Evolutionary conservation across 345 rosid genomes (phyloP).

Genomic region (Aethionema arabicum): DNA sequence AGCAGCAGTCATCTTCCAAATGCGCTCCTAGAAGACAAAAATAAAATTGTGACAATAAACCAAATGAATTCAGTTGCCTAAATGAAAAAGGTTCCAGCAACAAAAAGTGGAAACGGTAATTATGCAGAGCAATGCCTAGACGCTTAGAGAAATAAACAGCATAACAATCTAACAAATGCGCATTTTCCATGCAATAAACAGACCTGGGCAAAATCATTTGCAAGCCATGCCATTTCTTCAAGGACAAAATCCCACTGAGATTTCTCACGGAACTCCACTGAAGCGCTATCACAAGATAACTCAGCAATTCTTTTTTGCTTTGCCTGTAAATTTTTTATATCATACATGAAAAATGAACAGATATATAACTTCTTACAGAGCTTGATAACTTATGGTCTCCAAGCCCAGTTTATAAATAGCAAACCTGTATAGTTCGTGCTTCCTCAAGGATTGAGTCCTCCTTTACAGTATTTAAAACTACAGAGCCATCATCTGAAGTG

Average conservation of each 20-base stretch:
- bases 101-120: constrained; percentile 18
- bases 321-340: constrained; percentile 54
- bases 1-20: constrained; percentile 98
- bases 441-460: constrained; percentile 90
- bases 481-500: constrained; percentile 42
- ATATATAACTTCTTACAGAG: constrained; percentile 28
- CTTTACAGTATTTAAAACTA: constrained; percentile 53
- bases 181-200: constrained; percentile 28
- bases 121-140: constrained; percentile 6
- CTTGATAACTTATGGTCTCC: constrained; percentile 20
- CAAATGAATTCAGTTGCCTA: constrained; percentile 4
- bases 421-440: constrained; percentile 86
- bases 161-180: constrained; percentile 23
- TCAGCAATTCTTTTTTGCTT: constrained; percentile 84
- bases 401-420: constrained; percentile 30
- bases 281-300: constrained; percentile 57
- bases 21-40: constrained; percentile 68
- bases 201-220: constrained; percentile 99
- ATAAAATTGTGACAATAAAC: constrained; percentile 7
- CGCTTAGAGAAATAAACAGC: constrained; percentile 1
- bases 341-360: constrained; percentile 28
- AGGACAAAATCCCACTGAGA: constrained; percentile 96
- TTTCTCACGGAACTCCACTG: constrained; percentile 51
- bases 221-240: constrained; percentile 99
- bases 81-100: constrained; percentile 23